Evolutionary conservation across 139 green algal species (phyloP).

Genomic region (Chlorella sp.): DNA sequence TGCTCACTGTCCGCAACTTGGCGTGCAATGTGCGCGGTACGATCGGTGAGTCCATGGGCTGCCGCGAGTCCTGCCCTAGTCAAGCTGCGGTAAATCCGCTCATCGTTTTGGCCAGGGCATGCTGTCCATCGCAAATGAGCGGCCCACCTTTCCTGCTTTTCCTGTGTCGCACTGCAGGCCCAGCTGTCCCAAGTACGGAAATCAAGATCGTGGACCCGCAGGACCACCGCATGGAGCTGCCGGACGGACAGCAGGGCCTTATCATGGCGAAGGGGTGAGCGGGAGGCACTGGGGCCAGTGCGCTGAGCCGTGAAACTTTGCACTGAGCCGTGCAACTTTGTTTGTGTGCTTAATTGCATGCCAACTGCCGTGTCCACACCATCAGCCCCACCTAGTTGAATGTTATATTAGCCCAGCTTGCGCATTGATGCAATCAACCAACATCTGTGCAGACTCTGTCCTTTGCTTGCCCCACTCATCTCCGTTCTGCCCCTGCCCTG

Average conservation of each 20-base stretch:
- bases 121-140: too few species aligned
- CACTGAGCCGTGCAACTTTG: background rate
- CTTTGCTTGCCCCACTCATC: background rate
- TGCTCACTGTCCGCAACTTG: background rate
- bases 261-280: constrained; percentile 6
- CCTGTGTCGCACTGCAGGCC: background rate
- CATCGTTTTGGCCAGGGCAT: too few species aligned
- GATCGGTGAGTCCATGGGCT: background rate
- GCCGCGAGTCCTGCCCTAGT: too few species aligned
- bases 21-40: constrained; percentile 13
- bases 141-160: background rate
- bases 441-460: too few species aligned
- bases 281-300: too few species aligned
- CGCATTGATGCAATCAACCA: too few species aligned
- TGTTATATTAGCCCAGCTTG: too few species aligned
- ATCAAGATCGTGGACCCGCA: background rate
- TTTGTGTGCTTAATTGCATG: too few species aligned
- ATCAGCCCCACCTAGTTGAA: too few species aligned
- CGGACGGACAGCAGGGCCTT: constrained; percentile 13
- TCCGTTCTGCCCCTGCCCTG: background rate
- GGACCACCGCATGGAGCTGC: background rate
- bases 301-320: too few species aligned
- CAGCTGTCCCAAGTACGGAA: background rate
- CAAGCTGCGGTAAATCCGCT: too few species aligned
- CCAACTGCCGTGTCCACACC: too few species aligned